Base-by-base conservation (phyloP, 2,329 filamentous ascomycete genomes). In the Davidsoniella australis region DNA sequence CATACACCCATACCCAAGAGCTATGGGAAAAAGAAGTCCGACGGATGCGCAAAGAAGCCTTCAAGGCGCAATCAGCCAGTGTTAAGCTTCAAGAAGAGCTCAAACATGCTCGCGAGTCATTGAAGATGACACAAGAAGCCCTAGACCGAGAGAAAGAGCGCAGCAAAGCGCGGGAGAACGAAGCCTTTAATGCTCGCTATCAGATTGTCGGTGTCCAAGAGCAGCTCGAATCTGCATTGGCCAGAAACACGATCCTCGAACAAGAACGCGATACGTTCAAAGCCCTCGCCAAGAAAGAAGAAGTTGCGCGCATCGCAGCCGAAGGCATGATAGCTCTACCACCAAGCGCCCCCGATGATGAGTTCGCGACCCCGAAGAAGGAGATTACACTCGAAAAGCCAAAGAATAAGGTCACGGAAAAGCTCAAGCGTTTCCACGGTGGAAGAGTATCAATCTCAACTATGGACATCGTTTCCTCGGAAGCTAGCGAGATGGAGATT, bases 21-120 rank as follows among this genome's bases (percentile, higher is more conserved):
- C 63, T 82, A 8, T 85, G 80, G 73, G 81, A 85, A 57, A 85
- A 85, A 60, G 81, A 85, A 61, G 78, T 84, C 41, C 73, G 80
- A 49, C 71, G 76, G 50, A 72, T 75, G 8, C 70, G 79, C 45
- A 85, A 85, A 57, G 82, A 85, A 57, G 78, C 77, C 2, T 85
- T 84, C 69, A 85, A 84, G 59, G 73, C 75, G n/a, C 79, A 83
- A 56, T 83, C 80, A 2, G 63, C 67, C 9, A 71, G 80, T 29
- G 74, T 85, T 57, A 83, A 83, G 59, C 61, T 81, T n/a, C 80
- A 85, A 59, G 81, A 85, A 57, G 80, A 85, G 57, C 69, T 84
- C 55, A 85, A 85, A 60, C 66, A 74, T 0, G 66, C 73, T 47
- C 72, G 78, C 41, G 64, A 64, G 23, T 64, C 66, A n/a, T 63